Conservation (phyloP, 139 green algal genomes). For the Coccomyxa sp. region DNA sequence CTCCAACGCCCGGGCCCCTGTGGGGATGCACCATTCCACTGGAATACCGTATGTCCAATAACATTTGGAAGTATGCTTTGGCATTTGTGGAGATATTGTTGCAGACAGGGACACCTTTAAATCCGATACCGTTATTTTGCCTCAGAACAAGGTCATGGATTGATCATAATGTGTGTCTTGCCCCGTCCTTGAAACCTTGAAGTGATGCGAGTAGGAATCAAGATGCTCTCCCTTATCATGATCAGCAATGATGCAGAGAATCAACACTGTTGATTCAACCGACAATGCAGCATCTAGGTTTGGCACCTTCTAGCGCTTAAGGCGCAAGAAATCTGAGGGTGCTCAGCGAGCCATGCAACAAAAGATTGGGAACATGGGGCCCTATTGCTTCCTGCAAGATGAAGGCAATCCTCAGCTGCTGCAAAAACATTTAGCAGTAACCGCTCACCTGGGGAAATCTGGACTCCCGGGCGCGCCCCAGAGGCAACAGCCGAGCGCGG, state of each 20-base stretch:
- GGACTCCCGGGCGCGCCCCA: too few relatives aligned
- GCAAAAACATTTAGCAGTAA: too few relatives aligned
- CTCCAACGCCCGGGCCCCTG: slow-evolving; percentile 48
- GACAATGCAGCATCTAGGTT: too few relatives aligned
- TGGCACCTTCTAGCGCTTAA: too few relatives aligned
- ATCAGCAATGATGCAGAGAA: too few relatives aligned
- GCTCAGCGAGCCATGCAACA: neutral
- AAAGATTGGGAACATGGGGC: too few relatives aligned
- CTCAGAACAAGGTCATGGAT: neutral
- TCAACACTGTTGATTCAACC: too few relatives aligned
- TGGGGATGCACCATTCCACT: neutral
- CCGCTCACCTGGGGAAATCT: neutral
- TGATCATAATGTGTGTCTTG: neutral
- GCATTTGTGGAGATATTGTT: neutral
- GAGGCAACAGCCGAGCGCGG: neutral
- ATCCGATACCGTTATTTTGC: neutral
- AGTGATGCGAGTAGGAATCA: too few relatives aligned
- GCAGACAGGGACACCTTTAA: neutral
- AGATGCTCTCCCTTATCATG: too few relatives aligned
- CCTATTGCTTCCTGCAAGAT: too few relatives aligned
- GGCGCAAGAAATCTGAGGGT: neutral
- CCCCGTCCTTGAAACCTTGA: too few relatives aligned
- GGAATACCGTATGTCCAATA: neutral
- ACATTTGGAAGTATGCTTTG: neutral
- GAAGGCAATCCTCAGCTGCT: too few relatives aligned